These are phyloP conservation scores for Cicer judaicum DNA, from an alignment of 306 rosid genomes.

Conservation along the genomic window DNA sequence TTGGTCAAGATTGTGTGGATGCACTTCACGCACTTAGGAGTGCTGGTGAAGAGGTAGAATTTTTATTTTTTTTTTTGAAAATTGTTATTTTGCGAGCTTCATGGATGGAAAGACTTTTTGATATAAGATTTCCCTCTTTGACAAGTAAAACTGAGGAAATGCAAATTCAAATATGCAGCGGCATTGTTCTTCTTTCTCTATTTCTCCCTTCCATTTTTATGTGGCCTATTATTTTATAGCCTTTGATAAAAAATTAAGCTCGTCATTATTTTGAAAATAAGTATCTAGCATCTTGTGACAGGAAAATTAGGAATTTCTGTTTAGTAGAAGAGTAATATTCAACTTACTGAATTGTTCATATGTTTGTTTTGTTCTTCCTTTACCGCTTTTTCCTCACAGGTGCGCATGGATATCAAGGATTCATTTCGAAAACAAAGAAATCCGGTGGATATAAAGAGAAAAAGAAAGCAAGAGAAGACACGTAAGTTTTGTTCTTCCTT, in stretches of 20 bases:
- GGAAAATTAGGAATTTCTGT: constrained; percentile 8
- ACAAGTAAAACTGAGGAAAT: constrained; percentile 4
- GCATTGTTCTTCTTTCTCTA: neutral
- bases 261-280: neutral
- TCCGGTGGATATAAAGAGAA: constrained; percentile 57
- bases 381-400: constrained; percentile 51
- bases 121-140: constrained; percentile 27
- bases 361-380: constrained; percentile 18
- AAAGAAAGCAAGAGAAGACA: constrained; percentile 83
- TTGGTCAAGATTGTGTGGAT: constrained; percentile 90
- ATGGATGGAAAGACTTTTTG: neutral
- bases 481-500: constrained; percentile 49
- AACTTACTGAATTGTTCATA: neutral
- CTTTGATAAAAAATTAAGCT: neutral
- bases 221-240: neutral
- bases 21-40: constrained; percentile 88
- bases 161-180: constrained; percentile 1
- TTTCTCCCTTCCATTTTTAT: neutral
- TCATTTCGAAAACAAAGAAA: constrained; percentile 59
- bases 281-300: neutral
- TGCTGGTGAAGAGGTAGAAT: constrained; percentile 76
- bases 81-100: neutral
- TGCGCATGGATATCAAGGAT: constrained; percentile 68
- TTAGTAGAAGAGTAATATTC: neutral
- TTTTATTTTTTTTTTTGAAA: neutral